Evolutionary conservation across 805 yeast genomes (phyloP).

Genomic region (Yarrowia deformans): DNA sequence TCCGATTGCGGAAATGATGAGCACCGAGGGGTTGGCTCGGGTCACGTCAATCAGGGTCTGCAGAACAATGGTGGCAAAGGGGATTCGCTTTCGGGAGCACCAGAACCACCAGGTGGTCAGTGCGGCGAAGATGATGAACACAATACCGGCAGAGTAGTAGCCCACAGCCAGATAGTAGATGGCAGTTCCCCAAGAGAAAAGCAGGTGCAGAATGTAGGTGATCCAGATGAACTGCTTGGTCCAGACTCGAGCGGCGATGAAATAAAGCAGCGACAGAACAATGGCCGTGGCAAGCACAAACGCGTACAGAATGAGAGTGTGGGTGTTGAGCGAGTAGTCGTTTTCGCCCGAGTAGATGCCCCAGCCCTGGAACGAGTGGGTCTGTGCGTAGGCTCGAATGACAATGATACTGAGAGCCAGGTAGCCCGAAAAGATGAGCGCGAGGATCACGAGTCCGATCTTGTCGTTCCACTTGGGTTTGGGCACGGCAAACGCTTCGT

Average conservation of each 20-base stretch:
- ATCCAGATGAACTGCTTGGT: conserved; percentile 72
- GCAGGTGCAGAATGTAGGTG: conserved; percentile 71
- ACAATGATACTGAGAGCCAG: conserved; percentile 73
- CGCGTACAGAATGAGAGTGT: conserved; percentile 72
- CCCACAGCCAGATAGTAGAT: conserved; percentile 71
- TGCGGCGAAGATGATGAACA: conserved; percentile 69
- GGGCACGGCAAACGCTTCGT: conserved; percentile 70
- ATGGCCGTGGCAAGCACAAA: conserved; percentile 69
- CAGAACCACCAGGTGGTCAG: conserved; percentile 75
- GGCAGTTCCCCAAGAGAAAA: conserved; percentile 76
- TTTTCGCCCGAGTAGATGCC: conserved; percentile 63
- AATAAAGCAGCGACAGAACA: conserved; percentile 62
- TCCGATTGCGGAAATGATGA: conserved; percentile 68
- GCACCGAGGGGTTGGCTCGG: conserved; percentile 72
- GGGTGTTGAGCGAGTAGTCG: conserved; percentile 73
- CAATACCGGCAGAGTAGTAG: conserved; percentile 83
- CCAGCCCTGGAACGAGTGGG: conserved; percentile 64
- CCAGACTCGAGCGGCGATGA: conserved; percentile 66
- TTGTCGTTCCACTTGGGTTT: conserved; percentile 71
- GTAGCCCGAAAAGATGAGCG: conserved; percentile 65
- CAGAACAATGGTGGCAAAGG: conserved; percentile 73
- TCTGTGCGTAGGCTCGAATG: conserved; percentile 65
- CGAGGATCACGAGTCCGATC: conserved; percentile 57
- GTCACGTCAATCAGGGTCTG: conserved; percentile 79
- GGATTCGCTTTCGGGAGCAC: conserved; percentile 73